phyloP scores from a whole-genome alignment of 1,284 basidiomycete species.

The Trichosporon ovoides region DNA sequence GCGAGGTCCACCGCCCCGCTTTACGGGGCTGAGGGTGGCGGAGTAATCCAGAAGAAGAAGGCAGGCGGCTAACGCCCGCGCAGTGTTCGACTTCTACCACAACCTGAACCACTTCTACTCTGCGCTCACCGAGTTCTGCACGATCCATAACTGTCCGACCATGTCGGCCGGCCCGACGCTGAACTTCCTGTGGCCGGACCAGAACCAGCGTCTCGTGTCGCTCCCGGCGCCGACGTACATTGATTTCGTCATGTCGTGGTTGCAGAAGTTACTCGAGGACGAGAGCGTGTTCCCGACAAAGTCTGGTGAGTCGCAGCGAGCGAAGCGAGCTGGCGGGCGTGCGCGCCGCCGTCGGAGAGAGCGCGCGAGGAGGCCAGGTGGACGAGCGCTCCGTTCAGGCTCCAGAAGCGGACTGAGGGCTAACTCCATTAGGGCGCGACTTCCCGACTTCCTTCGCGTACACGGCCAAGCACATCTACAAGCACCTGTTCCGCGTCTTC shows the following conservation, averaged over 20 bases:
- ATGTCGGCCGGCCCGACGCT: slow-evolving; percentile 92
- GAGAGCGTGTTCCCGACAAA: slow-evolving; percentile 93
- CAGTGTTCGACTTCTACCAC: slow-evolving; percentile 92
- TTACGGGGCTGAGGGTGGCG: too few species aligned
- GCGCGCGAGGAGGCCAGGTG: too few species aligned
- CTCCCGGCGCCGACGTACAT: slow-evolving; percentile 95
- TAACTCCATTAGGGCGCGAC: slow-evolving; percentile 72
- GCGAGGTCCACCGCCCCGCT: not conserved
- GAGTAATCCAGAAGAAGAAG: too few species aligned
- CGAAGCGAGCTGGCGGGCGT: too few species aligned
- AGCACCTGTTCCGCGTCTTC: slow-evolving; percentile 92
- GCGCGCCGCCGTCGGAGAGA: too few species aligned
- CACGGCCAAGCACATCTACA: slow-evolving; percentile 93
- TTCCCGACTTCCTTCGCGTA: slow-evolving; percentile 85
- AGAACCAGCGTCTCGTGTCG: slow-evolving; percentile 86
- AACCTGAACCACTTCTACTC: slow-evolving; percentile 98
- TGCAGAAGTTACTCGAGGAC: slow-evolving; percentile 89
- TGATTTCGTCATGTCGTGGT: slow-evolving; percentile 98
- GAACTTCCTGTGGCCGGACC: slow-evolving; percentile 97
- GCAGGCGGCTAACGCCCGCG: not conserved
- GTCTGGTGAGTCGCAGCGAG: slow-evolving; percentile 58
- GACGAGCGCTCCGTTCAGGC: too few species aligned
- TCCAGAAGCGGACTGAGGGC: too few species aligned
- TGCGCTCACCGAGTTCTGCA: slow-evolving; percentile 90
- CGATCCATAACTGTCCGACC: slow-evolving; percentile 76